phyloP scores from a whole-genome alignment of 768 basidiomycete genomes.

The Rhizopogon vesiculosus region DNA sequence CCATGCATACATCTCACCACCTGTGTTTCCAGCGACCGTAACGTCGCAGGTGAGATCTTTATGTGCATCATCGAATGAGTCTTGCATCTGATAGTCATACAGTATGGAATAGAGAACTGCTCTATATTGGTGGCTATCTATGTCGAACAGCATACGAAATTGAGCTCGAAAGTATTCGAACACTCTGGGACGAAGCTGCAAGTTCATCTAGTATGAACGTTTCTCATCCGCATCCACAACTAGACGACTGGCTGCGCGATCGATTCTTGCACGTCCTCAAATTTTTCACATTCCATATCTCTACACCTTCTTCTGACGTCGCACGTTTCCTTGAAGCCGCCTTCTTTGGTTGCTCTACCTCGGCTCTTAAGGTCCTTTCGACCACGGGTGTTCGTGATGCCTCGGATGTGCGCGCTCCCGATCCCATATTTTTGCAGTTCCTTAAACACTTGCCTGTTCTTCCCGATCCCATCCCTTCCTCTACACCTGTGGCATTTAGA shows the following conservation, averaged over 20 bases:
- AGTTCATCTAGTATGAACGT: slow-evolving; percentile 25
- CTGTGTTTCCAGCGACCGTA: slow-evolving; percentile 55
- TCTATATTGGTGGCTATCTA: slow-evolving; percentile 81
- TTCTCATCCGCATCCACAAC: slow-evolving; percentile 31
- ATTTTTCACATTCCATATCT: slow-evolving; percentile 87
- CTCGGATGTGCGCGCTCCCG: slow-evolving; percentile 67
- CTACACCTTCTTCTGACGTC: slow-evolving; percentile 83
- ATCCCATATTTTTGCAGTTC: slow-evolving; percentile 66
- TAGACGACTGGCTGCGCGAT: slow-evolving; percentile 45
- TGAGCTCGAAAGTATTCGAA: slow-evolving; percentile 60
- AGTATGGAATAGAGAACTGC: slow-evolving; percentile 91
- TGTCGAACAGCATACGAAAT: slow-evolving; percentile 81
- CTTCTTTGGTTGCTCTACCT: slow-evolving; percentile 66
- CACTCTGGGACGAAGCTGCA: slow-evolving; percentile 53
- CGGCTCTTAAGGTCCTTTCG: slow-evolving; percentile 67
- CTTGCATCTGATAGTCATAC: not conserved
- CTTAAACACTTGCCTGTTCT: slow-evolving; percentile 74
- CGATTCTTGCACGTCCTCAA: slow-evolving; percentile 75
- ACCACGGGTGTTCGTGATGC: slow-evolving; percentile 66
- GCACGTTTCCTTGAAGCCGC: slow-evolving; percentile 64
- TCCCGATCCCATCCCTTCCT: slow-evolving; percentile 52
- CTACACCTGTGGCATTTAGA: slow-evolving; percentile 56
- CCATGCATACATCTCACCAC: not conserved
- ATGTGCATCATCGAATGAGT: not conserved
- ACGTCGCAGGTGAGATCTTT: slow-evolving; percentile 57